Base-by-base conservation (phyloP, 306 rosid species). In the Crotalaria pallida region DNA sequence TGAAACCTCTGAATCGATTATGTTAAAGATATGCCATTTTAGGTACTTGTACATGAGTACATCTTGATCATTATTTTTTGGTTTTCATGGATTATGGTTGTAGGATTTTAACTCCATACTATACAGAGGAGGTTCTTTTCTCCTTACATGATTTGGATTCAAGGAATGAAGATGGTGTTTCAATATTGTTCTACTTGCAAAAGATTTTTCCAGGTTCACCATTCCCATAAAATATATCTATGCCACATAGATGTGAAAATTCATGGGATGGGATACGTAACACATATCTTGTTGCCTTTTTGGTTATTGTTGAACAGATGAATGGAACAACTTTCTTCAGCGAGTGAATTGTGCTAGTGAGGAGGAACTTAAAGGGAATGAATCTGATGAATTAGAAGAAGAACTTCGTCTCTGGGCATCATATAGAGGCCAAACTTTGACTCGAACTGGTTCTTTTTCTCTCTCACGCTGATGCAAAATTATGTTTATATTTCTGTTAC, bases 321-420 rank as follows among this genome's bases (percentile, higher is more conserved):
- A 94, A 73, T 94, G 99, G 99, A 86, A 47, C 73, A 87, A 94
- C 86, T 94, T 94, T 75, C 99, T 87, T 77, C 0, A 84, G 79
- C 86, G 99, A 65, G 89, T 91, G 65, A 69, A 77, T 0, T 81
- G 83, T 72, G 0, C 0, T 7, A 79, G 34, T 38, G 98, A 90
- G 73, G 98, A 94, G 61, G 88, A 86, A 40, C 88, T 91, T 52
- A 94, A 83, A 87, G 87, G 77, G 51, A 84, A 81, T 10, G 88
- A 79, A 67, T 79, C 71, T 10, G 83, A 82, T 31, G 97, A 86
- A 44, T 80, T 73, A 59, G 96, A 87, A 65, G 96, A 89, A 79
- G 89, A 91, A 57, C 96, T 91, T 75, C 96, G 99, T 58, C 91
- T 89, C 4, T 95, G 99, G 99, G 99, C 97, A 15, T 95, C 99